phyloP scores from a whole-genome alignment of 805 yeast species.

The Teunomyces pallodes region DNA sequence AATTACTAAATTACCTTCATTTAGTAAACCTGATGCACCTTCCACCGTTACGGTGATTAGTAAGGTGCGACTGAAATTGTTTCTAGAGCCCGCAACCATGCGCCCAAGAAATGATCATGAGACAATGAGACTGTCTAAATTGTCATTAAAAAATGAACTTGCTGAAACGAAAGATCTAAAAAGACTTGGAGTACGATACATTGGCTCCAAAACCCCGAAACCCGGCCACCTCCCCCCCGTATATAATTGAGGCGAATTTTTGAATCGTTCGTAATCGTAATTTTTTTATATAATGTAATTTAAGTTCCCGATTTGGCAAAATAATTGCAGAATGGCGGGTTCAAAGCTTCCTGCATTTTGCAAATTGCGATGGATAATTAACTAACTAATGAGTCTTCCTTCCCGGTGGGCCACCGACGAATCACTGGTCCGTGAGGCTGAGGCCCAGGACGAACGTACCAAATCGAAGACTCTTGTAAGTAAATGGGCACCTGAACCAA shows the following conservation, averaged over 20 bases:
- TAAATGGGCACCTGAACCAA: background rate
- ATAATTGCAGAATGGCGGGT: no score
- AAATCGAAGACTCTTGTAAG: background rate
- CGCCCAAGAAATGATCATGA: background rate
- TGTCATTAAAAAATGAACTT: no score
- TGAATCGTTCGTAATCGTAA: no score
- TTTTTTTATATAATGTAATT: no score
- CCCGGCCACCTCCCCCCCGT: no score
- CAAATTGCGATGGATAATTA: background rate
- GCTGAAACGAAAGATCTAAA: no score
- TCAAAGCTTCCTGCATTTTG: background rate
- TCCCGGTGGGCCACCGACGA: constrained; percentile 39
- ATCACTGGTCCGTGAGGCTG: constrained; percentile 23
- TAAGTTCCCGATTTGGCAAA: no score
- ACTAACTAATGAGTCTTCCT: constrained; percentile 16
- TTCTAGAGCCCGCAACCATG: background rate
- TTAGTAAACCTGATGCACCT: background rate
- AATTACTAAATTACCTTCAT: no score
- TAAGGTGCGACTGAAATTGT: background rate
- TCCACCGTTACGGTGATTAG: background rate
- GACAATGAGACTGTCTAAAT: background rate
- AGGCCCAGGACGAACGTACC: constrained; percentile 17
- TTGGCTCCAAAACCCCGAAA: no score
- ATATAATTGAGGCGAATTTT: no score
- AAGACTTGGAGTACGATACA: no score